A percentile compares a stretch with the other conserved stretches of the same genome.
Evolutionary conservation across 2,329 filamentous ascomycete genomes (phyloP).

Genomic region (Fusarium keratoplasticum): DNA sequence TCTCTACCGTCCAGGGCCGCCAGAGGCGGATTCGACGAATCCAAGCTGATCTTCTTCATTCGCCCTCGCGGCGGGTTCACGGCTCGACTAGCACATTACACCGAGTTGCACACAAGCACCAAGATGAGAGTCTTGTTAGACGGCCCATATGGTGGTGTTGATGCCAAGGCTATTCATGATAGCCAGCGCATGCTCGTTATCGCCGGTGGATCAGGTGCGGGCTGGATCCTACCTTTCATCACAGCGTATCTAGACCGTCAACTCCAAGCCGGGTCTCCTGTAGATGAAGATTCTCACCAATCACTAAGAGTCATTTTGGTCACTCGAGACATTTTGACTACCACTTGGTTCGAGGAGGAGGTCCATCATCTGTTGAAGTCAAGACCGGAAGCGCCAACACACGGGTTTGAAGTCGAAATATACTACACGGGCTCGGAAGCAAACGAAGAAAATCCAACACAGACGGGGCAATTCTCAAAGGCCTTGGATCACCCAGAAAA

Average conservation of each 20-base stretch:
- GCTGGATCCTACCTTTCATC: background rate
- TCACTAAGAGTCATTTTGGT: background rate
- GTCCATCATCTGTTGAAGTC: background rate
- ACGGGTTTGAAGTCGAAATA: background rate
- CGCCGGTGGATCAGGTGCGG: background rate
- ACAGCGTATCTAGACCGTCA: background rate
- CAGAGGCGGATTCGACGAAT: background rate
- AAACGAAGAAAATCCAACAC: background rate
- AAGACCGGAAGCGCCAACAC: background rate
- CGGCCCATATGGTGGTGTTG: background rate
- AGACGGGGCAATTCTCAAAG: background rate
- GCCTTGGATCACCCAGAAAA: background rate
- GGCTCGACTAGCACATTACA: background rate
- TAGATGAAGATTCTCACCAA: background rate
- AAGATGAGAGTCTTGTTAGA: background rate
- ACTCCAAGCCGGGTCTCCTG: background rate
- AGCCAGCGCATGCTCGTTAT: background rate
- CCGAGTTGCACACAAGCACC: background rate
- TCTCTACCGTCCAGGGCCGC: background rate
- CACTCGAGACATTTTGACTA: background rate
- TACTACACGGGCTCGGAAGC: background rate
- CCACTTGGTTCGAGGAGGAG: background rate
- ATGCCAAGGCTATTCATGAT: background rate
- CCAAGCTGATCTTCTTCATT: background rate
- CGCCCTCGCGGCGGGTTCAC: background rate